Evolutionary conservation across 768 basidiomycete genomes (phyloP), one percentile per base, ranked within the genome.

Genomic region (Suillus occidentalis): DNA sequence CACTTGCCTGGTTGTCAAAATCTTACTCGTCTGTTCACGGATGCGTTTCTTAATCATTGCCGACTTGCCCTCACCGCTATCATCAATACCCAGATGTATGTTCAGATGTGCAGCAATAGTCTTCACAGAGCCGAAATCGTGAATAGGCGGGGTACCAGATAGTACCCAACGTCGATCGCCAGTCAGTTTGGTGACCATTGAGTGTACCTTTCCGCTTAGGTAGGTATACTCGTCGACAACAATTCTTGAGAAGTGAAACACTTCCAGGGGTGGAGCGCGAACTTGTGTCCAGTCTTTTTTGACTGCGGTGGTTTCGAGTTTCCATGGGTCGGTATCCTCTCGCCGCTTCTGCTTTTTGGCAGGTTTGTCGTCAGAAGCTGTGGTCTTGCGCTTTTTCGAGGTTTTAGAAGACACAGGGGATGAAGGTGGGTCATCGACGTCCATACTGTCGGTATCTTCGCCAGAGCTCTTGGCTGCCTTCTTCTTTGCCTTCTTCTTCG

Each of bases 211-310:
- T 62, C 91, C 93, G 31, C 89, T 87, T 28, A 96, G 83, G 71
- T 98, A 97, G 1, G 95, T 96, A 75, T 96, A 98, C 73, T 98
- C 95, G 77, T 97, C 96, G 49, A 97, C 88, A 60, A 98, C 90
- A 36, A 91, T 85, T 6, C 95, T 89, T 4, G 92, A 81, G 74
- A 92, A 97, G 72, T 95, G 87, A 86, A 98, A 97, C 83, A 95
- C 90, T 76, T 97, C 94, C 61, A 97, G 78, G 20, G 94, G 91
- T 1, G 95, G 94, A 1, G 88, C 85, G 60, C 87, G 84, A 88
- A 95, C 91, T 70, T 87, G 78, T 8, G 81, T 89, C 89, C 89
- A 97, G 68, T 97, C 88, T 61, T 81, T 82, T 71, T 83, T 81
- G 14, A 94, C 93, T 0, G 79, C 76, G 31, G 79, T 76, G 1